Conservation (phyloP, 192 early-diverging fungal species). For the Lobulomyces angularis region DNA sequence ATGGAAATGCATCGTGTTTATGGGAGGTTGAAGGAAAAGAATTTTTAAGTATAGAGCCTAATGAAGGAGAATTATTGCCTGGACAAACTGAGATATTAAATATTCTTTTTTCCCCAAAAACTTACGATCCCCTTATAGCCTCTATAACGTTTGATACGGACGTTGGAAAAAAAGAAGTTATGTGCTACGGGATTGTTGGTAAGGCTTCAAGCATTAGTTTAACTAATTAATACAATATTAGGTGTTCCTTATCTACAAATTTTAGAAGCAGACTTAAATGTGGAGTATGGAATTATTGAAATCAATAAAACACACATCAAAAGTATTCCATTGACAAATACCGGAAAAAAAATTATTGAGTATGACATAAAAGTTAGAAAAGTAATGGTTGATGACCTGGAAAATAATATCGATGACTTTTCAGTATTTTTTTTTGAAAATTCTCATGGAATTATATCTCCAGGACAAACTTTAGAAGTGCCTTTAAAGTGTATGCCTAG, state of each 20-base stretch:
- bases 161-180: slow-evolving; percentile 31
- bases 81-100: slow-evolving; percentile 27
- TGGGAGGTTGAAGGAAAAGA: slow-evolving; percentile 26
- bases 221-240: too few species aligned
- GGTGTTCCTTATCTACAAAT: slow-evolving; percentile 47
- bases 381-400: slow-evolving; percentile 17
- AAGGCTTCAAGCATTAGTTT: too few species aligned
- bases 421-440: slow-evolving; percentile 47
- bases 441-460: slow-evolving; percentile 25
- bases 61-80: slow-evolving; percentile 23
- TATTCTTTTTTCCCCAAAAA: slow-evolving; percentile 31
- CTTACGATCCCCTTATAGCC: slow-evolving; percentile 29
- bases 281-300: slow-evolving; percentile 42
- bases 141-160: slow-evolving; percentile 41
- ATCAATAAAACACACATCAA: slow-evolving; percentile 33
- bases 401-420: slow-evolving; percentile 42
- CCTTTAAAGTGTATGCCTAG: slow-evolving; percentile 29
- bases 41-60: slow-evolving; percentile 18
- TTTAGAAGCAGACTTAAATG: slow-evolving; percentile 14
- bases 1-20: slow-evolving; percentile 46
- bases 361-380: too few species aligned
- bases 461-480: slow-evolving; percentile 17
- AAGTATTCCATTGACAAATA: slow-evolving; percentile 31
- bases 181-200: slow-evolving; percentile 47
- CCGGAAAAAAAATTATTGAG: slow-evolving; percentile 35